Conservation (phyloP, 164 flowering plant genomes). For the Annona squamosa region DNA sequence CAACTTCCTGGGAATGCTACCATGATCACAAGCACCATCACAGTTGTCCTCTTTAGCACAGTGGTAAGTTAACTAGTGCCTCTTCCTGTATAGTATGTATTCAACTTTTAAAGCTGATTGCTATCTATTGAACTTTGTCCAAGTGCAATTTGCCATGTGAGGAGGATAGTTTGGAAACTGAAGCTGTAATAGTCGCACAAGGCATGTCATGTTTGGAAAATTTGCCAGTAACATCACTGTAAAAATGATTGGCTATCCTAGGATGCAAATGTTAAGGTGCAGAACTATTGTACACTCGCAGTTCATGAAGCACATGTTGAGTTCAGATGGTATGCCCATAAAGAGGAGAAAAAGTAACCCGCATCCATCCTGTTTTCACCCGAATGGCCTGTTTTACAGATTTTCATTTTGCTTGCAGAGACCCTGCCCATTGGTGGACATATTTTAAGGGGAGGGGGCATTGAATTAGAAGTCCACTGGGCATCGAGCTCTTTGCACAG, state of each 20-base stretch:
- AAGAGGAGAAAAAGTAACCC: too few species aligned
- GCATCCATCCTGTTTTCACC: too few species aligned
- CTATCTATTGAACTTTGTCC: neutral
- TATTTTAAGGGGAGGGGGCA: too few species aligned
- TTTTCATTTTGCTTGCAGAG: too few species aligned
- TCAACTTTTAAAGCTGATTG: neutral
- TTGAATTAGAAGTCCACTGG: too few species aligned
- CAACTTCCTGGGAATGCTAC: conserved; percentile 63
- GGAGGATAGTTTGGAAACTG: neutral
- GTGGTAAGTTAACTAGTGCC: conserved; percentile 53
- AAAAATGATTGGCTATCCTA: too few species aligned
- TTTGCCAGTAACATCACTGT: too few species aligned
- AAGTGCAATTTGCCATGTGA: neutral
- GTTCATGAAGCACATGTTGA: too few species aligned
- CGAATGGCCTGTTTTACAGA: too few species aligned
- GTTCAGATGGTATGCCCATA: too few species aligned
- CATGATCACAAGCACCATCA: conserved; percentile 92
- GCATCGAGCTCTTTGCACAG: too few species aligned
- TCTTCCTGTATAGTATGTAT: neutral
- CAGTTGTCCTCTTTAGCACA: conserved; percentile 92
- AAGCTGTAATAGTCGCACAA: neutral
- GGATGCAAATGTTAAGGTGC: neutral
- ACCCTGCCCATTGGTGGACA: too few species aligned
- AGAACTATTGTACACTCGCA: neutral
- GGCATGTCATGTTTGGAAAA: neutral